A percentile compares a stretch with the other conserved stretches of the same genome.
Conservation (phyloP, 176 grass and related monocot species). For the Zoysia japonica region DNA sequence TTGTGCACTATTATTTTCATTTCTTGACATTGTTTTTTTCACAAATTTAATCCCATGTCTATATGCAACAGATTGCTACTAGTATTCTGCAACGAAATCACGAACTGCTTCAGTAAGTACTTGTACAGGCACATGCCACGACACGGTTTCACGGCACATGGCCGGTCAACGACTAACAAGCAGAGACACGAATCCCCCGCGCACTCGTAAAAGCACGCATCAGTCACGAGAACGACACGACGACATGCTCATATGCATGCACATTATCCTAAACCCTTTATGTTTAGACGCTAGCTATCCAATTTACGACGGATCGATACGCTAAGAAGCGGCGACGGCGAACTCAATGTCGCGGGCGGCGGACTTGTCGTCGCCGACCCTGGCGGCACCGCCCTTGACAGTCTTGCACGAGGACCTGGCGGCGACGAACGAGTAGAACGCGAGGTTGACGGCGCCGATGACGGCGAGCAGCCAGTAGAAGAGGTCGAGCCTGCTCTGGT, state of each 20-base stretch:
- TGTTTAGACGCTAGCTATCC: too few species aligned
- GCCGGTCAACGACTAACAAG: neutral
- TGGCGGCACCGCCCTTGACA: slow-evolving; percentile 28
- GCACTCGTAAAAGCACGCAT: too few species aligned
- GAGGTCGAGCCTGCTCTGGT: slow-evolving; percentile 64
- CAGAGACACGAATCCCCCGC: neutral
- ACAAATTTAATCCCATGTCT: too few species aligned
- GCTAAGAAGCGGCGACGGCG: neutral
- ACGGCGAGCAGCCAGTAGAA: slow-evolving; percentile 69
- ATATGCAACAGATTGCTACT: too few species aligned
- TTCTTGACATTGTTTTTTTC: too few species aligned
- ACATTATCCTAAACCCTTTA: too few species aligned
- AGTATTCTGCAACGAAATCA: too few species aligned
- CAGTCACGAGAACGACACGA: neutral
- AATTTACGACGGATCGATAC: too few species aligned
- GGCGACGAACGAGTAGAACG: slow-evolving; percentile 52
- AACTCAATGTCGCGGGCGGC: slow-evolving; percentile 29
- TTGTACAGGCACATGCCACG: neutral
- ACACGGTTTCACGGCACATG: neutral
- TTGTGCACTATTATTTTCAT: too few species aligned
- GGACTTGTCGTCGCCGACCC: slow-evolving; percentile 16
- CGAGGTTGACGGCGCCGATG: slow-evolving; percentile 51
- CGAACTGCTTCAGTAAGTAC: too few species aligned
- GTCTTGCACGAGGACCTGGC: slow-evolving; percentile 71
- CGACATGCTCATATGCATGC: neutral